Evolutionary conservation across 306 rosid genomes (phyloP).

Genomic region (Pyrus pyrifolia): DNA sequence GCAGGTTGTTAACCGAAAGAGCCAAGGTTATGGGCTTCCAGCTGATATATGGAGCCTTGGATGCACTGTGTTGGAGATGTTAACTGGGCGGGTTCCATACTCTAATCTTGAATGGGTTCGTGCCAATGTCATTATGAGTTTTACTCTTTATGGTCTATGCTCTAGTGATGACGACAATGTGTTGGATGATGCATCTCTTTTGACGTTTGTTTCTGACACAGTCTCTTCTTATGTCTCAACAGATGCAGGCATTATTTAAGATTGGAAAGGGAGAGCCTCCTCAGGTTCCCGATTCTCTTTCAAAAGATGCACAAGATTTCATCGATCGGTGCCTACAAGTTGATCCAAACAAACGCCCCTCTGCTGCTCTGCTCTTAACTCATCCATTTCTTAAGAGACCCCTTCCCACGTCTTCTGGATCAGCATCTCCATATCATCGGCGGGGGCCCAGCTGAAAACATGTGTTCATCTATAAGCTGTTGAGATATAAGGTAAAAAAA

Average conservation of each 20-base stretch:
- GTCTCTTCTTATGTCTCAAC: constrained; percentile 31
- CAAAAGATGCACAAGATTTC: constrained; percentile 67
- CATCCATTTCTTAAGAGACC: constrained; percentile 71
- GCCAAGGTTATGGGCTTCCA: constrained; percentile 75
- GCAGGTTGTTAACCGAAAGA: constrained; percentile 81
- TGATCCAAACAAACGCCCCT: constrained; percentile 56
- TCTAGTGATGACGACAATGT: neutral
- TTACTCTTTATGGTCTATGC: neutral
- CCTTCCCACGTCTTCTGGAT: constrained; percentile 49
- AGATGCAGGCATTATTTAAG: constrained; percentile 74
- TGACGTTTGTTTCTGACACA: constrained; percentile 5
- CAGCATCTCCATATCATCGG: constrained; percentile 50
- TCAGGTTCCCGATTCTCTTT: constrained; percentile 58
- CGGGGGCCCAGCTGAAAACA: constrained; percentile 29
- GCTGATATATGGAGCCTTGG: constrained; percentile 99
- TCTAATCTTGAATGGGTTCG: constrained; percentile 53
- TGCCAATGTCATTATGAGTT: constrained; percentile 14
- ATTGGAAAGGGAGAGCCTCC: constrained; percentile 84
- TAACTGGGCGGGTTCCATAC: constrained; percentile 67
- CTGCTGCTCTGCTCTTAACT: constrained; percentile 59
- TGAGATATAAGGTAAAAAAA: constrained; percentile 43
- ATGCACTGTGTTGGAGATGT: constrained; percentile 94
- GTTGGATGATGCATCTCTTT: constrained; percentile 5
- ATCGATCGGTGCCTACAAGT: constrained; percentile 67
- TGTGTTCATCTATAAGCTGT: constrained; percentile 7